Evolutionary conservation across 2,329 filamentous ascomycete species (phyloP).

Genomic region (Fusarium multiceps): DNA sequence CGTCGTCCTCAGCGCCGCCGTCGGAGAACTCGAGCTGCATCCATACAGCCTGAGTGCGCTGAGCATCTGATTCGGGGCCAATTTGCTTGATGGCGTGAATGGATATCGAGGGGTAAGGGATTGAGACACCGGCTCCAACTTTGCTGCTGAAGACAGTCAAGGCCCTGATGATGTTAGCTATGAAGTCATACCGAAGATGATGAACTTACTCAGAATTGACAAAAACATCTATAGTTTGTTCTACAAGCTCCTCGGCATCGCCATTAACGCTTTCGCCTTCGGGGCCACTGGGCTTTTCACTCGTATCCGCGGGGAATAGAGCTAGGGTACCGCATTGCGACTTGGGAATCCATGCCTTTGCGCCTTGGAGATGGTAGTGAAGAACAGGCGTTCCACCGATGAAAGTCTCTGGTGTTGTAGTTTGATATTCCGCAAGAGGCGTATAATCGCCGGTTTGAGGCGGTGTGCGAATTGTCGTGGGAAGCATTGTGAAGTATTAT

Average conservation of each 20-base stretch:
- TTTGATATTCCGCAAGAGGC: slow-evolving; percentile 74
- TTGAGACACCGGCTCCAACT: slow-evolving; percentile 69
- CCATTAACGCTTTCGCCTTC: slow-evolving; percentile 43
- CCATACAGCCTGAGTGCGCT: slow-evolving; percentile 65
- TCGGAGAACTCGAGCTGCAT: slow-evolving; percentile 75
- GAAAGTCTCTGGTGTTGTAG: slow-evolving; percentile 78
- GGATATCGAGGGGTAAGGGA: slow-evolving; percentile 79
- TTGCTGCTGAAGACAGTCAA: slow-evolving; percentile 73
- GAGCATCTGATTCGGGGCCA: slow-evolving; percentile 52
- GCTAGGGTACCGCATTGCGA: slow-evolving; percentile 66
- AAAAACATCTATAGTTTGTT: slow-evolving; percentile 66
- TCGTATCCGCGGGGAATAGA: slow-evolving; percentile 60
- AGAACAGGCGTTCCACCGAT: slow-evolving; percentile 77
- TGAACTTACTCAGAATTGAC: slow-evolving; percentile 66
- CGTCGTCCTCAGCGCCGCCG: slow-evolving; percentile 69
- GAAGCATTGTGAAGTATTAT: slow-evolving; percentile 50
- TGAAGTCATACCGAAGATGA: not conserved
- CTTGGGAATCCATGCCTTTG: slow-evolving; percentile 68
- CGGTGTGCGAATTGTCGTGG: slow-evolving; percentile 67
- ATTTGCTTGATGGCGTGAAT: slow-evolving; percentile 79
- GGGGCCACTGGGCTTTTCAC: slow-evolving; percentile 44
- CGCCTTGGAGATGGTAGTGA: slow-evolving; percentile 68
- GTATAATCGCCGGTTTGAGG: slow-evolving; percentile 71
- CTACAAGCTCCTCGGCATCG: slow-evolving; percentile 52
- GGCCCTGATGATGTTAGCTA: slow-evolving; percentile 42